Conservation (phyloP, 1,139 yeast genomes). For the Nadsonia commutata region DNA sequence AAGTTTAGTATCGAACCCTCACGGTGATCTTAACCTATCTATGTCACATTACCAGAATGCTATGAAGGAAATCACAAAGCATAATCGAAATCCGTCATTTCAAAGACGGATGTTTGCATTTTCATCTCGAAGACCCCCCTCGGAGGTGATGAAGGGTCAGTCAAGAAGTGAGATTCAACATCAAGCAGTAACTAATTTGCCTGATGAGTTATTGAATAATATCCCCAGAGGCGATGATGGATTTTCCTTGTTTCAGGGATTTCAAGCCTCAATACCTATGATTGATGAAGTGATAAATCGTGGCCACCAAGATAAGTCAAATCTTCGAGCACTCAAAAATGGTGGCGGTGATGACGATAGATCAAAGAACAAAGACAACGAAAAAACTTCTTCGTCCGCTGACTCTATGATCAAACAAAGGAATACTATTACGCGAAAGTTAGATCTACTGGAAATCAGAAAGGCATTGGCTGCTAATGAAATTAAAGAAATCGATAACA, state of each 20-base stretch:
- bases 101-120: constrained; percentile 25
- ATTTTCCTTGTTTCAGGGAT: constrained; percentile 52
- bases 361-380: constrained; percentile 3
- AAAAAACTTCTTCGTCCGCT: constrained; percentile 9
- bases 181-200: constrained; percentile 30
- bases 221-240: constrained; percentile 27
- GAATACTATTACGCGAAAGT: constrained; percentile 29
- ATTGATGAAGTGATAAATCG: constrained; percentile 1
- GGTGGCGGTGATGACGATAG: constrained; percentile 5
- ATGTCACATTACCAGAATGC: constrained; percentile 33
- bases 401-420: constrained; percentile 25
- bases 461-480: constrained; percentile 52
- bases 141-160: constrained; percentile 24
- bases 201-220: constrained; percentile 41
- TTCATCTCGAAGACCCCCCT: constrained; percentile 25
- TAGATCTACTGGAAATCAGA: constrained; percentile 44
- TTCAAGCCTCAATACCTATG: constrained; percentile 32
- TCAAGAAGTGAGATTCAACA: constrained; percentile 18
- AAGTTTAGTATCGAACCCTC: constrained; percentile 20
- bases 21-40: constrained; percentile 23
- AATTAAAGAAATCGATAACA: constrained; percentile 43
- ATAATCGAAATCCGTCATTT: constrained; percentile 17
- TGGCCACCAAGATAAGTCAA: too few species aligned
- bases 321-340: background rate
- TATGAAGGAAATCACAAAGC: constrained; percentile 30